Evolutionary conservation across 352 stramenopile genomes (phyloP).

Genomic region (Discostella stelligera): DNA sequence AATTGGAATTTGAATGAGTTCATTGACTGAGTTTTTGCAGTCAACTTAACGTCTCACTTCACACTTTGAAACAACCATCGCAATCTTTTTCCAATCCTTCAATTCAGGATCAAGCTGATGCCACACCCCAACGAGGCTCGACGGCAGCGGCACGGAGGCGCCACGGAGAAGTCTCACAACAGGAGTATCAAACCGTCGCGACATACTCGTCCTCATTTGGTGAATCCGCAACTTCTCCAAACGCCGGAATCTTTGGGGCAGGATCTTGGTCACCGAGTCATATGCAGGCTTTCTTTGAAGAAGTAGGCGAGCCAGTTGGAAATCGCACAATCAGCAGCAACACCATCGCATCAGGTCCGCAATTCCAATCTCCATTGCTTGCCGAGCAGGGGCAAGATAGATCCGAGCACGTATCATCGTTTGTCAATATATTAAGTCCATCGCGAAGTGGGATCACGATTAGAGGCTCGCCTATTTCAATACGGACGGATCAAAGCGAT

Average conservation of each 20-base stretch:
- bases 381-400: not conserved
- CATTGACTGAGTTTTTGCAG: not conserved
- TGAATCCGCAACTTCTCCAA: conserved; percentile 5
- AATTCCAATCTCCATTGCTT: conserved; percentile 9
- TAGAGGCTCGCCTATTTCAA: conserved; percentile 42
- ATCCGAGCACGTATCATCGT: conserved; percentile 4
- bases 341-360: conserved; percentile 9
- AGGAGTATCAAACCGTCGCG: conserved; percentile 1
- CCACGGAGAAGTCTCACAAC: not conserved
- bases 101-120: conserved; percentile 11
- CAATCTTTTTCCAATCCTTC: not conserved
- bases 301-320: conserved; percentile 8
- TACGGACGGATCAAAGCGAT: conserved; percentile 11
- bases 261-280: conserved; percentile 30
- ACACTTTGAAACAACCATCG: not conserved
- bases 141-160: conserved; percentile 15
- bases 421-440: conserved; percentile 20
- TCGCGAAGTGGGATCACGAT: conserved; percentile 36
- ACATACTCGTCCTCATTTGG: not conserved
- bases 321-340: not conserved
- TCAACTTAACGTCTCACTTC: not conserved
- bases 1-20: too few species aligned
- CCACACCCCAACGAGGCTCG: conserved; percentile 38
- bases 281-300: conserved; percentile 27
- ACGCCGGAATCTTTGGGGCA: conserved; percentile 16